Conservation (phyloP, 257 asterid genomes). For the Solanum tarijense region DNA sequence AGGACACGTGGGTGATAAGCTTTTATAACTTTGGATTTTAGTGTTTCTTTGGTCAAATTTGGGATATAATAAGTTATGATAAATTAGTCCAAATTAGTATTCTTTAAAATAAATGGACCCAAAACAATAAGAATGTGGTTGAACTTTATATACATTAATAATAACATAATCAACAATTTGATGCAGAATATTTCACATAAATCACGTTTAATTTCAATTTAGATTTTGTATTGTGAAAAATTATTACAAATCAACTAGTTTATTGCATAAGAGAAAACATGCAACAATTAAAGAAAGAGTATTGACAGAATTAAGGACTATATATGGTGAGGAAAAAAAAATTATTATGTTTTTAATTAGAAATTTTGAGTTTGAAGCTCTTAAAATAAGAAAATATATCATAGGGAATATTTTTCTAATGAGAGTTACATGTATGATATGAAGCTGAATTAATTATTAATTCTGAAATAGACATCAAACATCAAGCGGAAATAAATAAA, state of each 20-base stretch:
- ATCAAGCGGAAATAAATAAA: too few relatives aligned
- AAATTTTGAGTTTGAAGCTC: neutral
- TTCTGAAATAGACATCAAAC: accelerated
- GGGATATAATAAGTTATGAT: neutral
- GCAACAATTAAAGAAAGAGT: neutral
- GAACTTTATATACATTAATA: neutral
- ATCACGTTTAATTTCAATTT: neutral
- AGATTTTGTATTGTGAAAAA: neutral
- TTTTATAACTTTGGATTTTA: neutral
- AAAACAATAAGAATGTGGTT: neutral
- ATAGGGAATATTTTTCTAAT: neutral
- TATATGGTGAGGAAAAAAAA: neutral
- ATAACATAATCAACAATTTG: neutral
- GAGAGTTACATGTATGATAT: neutral
- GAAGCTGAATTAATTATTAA: neutral
- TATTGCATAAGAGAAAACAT: neutral
- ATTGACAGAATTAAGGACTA: neutral
- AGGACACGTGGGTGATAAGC: conserved; percentile 15
- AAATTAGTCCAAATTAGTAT: neutral
- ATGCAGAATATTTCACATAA: too few relatives aligned
- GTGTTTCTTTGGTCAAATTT: neutral
- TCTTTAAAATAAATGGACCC: neutral
- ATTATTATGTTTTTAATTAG: neutral
- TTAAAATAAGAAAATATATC: neutral
- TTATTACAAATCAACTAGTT: neutral